Conservation (phyloP, 139 green algal species). For the Nannochloris sp. region DNA sequence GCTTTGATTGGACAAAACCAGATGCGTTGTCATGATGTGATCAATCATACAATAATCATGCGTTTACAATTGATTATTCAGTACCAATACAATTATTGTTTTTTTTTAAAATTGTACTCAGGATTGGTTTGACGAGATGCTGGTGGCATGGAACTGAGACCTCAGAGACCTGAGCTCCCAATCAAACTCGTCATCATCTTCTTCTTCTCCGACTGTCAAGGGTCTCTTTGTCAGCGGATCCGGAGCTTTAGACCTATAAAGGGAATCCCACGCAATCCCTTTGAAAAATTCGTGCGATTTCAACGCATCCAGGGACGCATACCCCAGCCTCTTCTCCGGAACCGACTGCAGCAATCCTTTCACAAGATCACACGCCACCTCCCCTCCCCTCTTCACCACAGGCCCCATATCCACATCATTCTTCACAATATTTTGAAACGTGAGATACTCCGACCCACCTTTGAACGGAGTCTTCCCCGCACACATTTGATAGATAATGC, state of each 20-base stretch:
- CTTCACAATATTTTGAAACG: slow-evolving; percentile 54
- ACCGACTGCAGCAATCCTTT: slow-evolving; percentile 48
- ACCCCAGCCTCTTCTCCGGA: slow-evolving; percentile 49
- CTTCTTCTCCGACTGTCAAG: slow-evolving; percentile 9
- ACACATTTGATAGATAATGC: slow-evolving; percentile 52
- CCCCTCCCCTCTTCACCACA: slow-evolving; percentile 1
- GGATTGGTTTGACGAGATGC: too few relatives aligned
- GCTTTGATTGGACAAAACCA: slow-evolving; percentile 62
- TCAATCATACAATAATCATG: background rate
- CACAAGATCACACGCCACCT: slow-evolving; percentile 47
- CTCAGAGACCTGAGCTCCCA: slow-evolving; percentile 27
- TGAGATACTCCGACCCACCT: slow-evolving; percentile 69
- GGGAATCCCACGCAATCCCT: slow-evolving; percentile 26
- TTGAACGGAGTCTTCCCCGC: slow-evolving; percentile 65
- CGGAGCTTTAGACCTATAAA: too few relatives aligned
- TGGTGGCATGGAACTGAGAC: too few relatives aligned
- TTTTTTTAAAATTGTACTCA: background rate
- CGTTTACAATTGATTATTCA: slow-evolving; percentile 6
- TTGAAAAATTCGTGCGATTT: slow-evolving; percentile 59
- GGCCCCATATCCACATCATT: background rate
- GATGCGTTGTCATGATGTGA: slow-evolving; percentile 50
- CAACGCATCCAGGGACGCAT: slow-evolving; percentile 41
- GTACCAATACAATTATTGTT: background rate
- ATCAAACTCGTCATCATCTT: slow-evolving; percentile 6
- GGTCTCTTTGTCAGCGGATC: background rate